These are phyloP conservation scores for Moesziomyces globuligerus DNA, from an alignment of 1,284 basidiomycete genomes.

Conservation along the genomic window DNA sequence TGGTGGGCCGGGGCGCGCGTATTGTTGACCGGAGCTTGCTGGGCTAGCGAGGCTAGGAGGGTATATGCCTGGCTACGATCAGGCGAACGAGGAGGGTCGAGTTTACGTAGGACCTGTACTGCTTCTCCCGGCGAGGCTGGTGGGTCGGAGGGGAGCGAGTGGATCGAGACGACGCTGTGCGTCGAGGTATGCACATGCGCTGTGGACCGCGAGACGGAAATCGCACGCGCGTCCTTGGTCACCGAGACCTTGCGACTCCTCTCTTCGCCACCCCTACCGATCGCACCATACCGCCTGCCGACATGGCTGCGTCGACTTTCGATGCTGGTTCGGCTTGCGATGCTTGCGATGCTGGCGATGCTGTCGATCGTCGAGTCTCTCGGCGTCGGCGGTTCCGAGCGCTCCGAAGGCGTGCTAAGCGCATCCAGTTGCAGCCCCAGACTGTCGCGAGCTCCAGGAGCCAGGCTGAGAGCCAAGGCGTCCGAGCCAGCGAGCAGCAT, in stretches of 20 bases:
- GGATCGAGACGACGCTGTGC: too few species aligned
- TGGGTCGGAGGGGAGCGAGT: too few species aligned
- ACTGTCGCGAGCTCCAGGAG: slow-evolving; percentile 42
- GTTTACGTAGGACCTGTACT: slow-evolving; percentile 15
- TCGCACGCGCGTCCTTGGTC: not conserved
- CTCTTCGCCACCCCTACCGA: too few species aligned
- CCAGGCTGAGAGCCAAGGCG: slow-evolving; percentile 38
- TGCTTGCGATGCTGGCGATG: not conserved
- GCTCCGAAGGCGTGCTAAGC: slow-evolving; percentile 31
- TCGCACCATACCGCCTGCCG: too few species aligned
- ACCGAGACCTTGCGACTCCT: not conserved
- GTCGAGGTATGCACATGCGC: too few species aligned
- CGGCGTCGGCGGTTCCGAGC: slow-evolving; percentile 24
- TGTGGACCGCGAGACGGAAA: too few species aligned
- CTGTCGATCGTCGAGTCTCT: not conserved
- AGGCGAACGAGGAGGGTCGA: slow-evolving; percentile 5
- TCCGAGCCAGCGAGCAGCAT: slow-evolving; percentile 50
- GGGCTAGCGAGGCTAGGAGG: not conserved
- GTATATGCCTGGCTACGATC: too few species aligned
- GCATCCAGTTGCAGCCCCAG: slow-evolving; percentile 32
- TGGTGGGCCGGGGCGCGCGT: slow-evolving; percentile 8
- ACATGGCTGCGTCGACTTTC: slow-evolving; percentile 4
- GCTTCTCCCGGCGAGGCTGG: slow-evolving; percentile 8
- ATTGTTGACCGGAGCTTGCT: too few species aligned
- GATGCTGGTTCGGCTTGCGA: too few species aligned